Evolutionary conservation across 306 rosid genomes (phyloP).

Genomic region (cucumber (Cucumis sativus)): DNA sequence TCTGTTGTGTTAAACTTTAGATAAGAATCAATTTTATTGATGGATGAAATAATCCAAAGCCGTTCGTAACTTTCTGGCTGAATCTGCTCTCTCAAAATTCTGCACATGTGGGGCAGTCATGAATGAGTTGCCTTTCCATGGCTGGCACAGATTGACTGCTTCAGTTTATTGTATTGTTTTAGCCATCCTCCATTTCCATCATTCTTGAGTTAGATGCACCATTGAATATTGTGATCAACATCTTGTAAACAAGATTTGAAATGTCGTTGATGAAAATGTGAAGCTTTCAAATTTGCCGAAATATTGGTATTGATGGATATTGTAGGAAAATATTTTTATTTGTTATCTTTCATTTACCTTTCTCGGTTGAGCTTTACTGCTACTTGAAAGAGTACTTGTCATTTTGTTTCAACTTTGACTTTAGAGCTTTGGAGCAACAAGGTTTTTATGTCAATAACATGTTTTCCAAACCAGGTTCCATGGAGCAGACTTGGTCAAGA

Average conservation of each 20-base stretch:
- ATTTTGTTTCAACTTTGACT: not conserved
- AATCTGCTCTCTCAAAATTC: not conserved
- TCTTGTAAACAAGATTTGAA: not conserved
- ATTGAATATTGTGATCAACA: not conserved
- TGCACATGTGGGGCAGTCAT: not conserved
- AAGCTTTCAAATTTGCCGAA: not conserved
- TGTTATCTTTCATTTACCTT: not conserved
- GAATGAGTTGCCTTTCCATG: not conserved
- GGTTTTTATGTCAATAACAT: not conserved
- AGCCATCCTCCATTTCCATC: not conserved
- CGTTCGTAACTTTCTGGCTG: not conserved
- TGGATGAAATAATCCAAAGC: not conserved
- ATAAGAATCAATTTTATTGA: no score
- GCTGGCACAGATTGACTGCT: not conserved
- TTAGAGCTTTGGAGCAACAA: not conserved
- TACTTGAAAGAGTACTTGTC: not conserved
- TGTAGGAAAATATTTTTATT: not conserved
- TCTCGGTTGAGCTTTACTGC: not conserved
- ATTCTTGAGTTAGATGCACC: not conserved
- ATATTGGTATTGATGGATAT: not conserved
- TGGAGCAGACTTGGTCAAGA: slow-evolving; percentile 99
- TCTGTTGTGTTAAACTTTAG: not conserved
- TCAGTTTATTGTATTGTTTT: not conserved
- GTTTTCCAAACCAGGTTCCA: slow-evolving; percentile 48
- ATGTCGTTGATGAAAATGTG: not conserved